Evolutionary conservation across 768 basidiomycete species (phyloP), one percentile per base, ranked within the genome.

Genomic region (Termitomyces sp.): DNA sequence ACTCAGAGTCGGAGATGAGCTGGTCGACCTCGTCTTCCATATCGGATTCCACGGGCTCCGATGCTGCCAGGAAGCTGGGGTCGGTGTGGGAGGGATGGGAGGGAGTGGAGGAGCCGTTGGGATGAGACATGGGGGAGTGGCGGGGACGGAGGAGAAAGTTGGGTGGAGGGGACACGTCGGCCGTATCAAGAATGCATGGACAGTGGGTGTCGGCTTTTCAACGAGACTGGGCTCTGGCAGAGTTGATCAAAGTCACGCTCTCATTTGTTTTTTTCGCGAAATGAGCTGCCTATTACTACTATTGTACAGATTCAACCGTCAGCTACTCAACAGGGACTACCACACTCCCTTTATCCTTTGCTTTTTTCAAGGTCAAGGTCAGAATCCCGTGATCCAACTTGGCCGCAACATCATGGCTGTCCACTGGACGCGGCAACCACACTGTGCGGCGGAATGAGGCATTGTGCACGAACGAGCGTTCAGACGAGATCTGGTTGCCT

Each of bases 301-400:
- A 28, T 28, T 28, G 28, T 28, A 28, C 28, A 28, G 2, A 28
- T 28, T 28, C 28, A 28, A 4, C 28, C 28, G n/a, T n/a, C 28
- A 5, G 32, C 58, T 36, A 78, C 62, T 79, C 66, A 28, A 82
- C 69, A 22, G 72, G 69, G 45, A 91, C 77, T 40, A 80, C 76
- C 2, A 85, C 79, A 62, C 76, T 81, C 6, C 74, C 83, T 61
- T 80, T 78, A 63, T 91, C 88, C 63, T 85, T 81, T 18, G 80
- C 78, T 70, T 87, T 90, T 15, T 83, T 80, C 15, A 87, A 75
- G 7, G 75, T 82, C 46, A 92, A 66, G 4, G 81, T 88, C 54
- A 92, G 81, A 28, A 93, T 79, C 7, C 91, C 91, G 60, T 92
- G 84, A 32, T 79, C 73, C 64, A 93, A 73, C 66, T 84, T 88